Base-by-base conservation (phyloP, 208 protist species). In the Baffinella frigidus region DNA sequence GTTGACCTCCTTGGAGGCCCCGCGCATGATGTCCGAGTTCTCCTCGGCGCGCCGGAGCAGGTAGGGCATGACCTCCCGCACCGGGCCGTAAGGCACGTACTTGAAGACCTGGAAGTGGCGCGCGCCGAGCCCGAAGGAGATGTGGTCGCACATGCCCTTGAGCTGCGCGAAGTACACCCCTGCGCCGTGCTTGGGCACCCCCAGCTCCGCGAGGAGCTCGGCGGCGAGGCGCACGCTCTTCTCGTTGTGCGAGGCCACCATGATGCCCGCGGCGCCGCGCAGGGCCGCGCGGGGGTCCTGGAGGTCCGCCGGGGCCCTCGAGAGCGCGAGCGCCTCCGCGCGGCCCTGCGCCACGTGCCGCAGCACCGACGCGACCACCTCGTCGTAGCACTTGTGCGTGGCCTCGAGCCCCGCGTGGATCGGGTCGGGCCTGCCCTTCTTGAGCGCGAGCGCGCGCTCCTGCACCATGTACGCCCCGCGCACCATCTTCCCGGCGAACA, bases 1-100 rank as follows among this genome's bases (percentile, higher is more conserved):
- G 2, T n/a, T 71, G 27, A 43, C 45, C 81, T 91, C 38, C 27
- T 74, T 45, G 20, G 27, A 3, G 24, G 72, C 92, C 48, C 94
- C 93, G 61, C 74, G 24, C 24, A 96, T 48, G 48, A 95, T 67
- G 83, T 95, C 93, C 17, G 51, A 27, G 43, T 99, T 99, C 95
- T 99, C 98, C 81, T 98, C 95, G 10, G 97, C 97, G n/a, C 97
- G 95, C 67, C 97, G 96, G 56, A 97, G 95, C 38, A 99, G 95
- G 94, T 99, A 99, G 50, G 98, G 97, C 84, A 99, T 95, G 10
- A 98, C 97, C 93, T 99, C 97, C 64, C 95, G 74, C 45, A 99
- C 96, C 41, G 97, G 97, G 14, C 98, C 98, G 93, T 98, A 99
- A 9, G 98, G 98, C 14, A 99, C 95, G 96, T 99, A 99, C 95